Evolutionary conservation across 2,329 filamentous ascomycete species (phyloP).

Genomic region (Colletotrichum sidae): DNA sequence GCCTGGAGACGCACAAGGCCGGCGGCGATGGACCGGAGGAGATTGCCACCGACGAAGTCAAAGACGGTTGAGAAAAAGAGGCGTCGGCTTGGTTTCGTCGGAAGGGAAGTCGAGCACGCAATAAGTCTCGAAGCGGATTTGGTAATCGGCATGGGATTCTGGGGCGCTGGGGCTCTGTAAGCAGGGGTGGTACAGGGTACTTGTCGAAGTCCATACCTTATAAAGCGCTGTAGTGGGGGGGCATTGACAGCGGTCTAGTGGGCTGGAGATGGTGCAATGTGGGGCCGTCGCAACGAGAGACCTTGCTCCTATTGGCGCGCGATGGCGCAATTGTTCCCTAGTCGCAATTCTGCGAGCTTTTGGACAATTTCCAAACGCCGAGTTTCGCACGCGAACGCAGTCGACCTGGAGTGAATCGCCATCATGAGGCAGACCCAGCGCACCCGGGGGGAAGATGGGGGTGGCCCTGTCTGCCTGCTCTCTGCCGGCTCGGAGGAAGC

Average conservation of each 20-base stretch:
- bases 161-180: slow-evolving; percentile 9
- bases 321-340: slow-evolving; percentile 37
- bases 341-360: slow-evolving; percentile 34
- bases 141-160: slow-evolving; percentile 25
- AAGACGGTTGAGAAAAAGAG: slow-evolving; percentile 6
- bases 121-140: slow-evolving; percentile 32
- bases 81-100: slow-evolving; percentile 26
- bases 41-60: slow-evolving; percentile 33
- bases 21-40: slow-evolving; percentile 13
- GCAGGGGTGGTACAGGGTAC: too few relatives aligned
- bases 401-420: not conserved
- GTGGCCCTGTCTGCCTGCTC: not conserved
- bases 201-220: too few relatives aligned
- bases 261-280: slow-evolving; percentile 36
- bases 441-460: not conserved
- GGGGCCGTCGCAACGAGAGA: slow-evolving; percentile 10
- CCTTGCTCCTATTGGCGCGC: slow-evolving; percentile 26
- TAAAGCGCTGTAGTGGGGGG: too few relatives aligned
- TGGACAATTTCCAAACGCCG: slow-evolving; percentile 36
- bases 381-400: slow-evolving; percentile 35
- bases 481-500: not conserved
- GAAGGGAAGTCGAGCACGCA: slow-evolving; percentile 32
- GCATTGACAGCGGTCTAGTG: slow-evolving; percentile 6
- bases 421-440: not conserved
- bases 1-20: slow-evolving; percentile 17